Evolutionary conservation across 1,139 yeast species (phyloP).

Genomic region (Suhomyces anneliseae): DNA sequence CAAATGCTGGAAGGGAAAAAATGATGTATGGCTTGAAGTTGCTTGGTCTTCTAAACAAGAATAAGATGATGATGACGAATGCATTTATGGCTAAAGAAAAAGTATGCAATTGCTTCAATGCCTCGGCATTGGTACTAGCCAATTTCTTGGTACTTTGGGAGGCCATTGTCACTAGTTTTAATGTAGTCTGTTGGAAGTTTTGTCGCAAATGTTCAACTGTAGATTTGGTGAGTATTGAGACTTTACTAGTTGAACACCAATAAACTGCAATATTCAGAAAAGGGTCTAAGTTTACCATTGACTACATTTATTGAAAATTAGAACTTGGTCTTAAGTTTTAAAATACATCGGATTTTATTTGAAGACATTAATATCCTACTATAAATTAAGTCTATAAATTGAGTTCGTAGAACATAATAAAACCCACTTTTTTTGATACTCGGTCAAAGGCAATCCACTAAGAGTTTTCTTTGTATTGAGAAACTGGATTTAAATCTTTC

Average conservation of each 20-base stretch:
- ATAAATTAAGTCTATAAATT: background rate
- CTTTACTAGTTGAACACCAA: no score
- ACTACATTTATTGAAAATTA: no score
- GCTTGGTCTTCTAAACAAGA: slow-evolving; percentile 54
- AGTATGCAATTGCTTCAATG: slow-evolving; percentile 56
- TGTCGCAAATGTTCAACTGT: no score
- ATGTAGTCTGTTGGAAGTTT: background rate
- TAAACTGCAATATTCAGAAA: no score
- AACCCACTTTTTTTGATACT: background rate
- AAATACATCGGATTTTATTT: background rate
- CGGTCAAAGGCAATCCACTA: no score
- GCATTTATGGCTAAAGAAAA: slow-evolving; percentile 46
- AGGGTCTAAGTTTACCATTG: no score
- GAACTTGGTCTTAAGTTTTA: background rate
- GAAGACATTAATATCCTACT: background rate
- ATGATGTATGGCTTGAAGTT: slow-evolving; percentile 52
- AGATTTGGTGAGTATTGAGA: no score
- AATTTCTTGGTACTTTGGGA: slow-evolving; percentile 62
- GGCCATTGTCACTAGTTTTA: slow-evolving; percentile 31
- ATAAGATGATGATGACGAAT: slow-evolving; percentile 40
- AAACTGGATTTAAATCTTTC: background rate
- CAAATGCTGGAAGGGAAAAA: slow-evolving; percentile 57
- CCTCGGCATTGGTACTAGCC: slow-evolving; percentile 56
- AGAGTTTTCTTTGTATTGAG: no score
- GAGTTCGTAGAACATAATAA: background rate